Conservation (phyloP, 129 eudicot genomes). For the Saussurea involucrata region DNA sequence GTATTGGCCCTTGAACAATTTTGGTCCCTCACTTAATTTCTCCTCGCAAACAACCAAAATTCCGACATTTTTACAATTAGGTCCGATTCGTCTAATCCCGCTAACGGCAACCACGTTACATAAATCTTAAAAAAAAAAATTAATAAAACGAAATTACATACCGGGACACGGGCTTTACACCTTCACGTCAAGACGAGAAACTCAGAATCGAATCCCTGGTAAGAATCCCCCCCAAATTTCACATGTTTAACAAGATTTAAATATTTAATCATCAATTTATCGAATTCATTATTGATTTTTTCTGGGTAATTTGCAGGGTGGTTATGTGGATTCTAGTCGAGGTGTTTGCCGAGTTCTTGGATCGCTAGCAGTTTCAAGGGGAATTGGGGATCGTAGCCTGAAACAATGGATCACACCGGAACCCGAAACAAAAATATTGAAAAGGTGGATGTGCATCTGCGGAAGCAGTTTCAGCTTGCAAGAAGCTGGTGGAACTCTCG, state of each 20-base stretch:
- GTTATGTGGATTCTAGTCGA: constrained; percentile 66
- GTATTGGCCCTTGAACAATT: too few relatives aligned
- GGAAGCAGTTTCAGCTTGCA: constrained; percentile 53
- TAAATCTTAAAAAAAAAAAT: too few relatives aligned
- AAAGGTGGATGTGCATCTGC: constrained; percentile 38
- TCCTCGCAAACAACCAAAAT: too few relatives aligned
- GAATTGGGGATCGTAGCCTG: constrained; percentile 74
- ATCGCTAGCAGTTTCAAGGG: constrained; percentile 88
- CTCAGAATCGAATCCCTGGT: constrained; percentile 60
- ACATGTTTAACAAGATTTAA: background rate
- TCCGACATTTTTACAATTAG: too few relatives aligned
- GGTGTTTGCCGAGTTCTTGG: constrained; percentile 86
- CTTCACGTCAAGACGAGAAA: constrained; percentile 61
- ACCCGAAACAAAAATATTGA: constrained; percentile 64
- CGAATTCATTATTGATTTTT: background rate
- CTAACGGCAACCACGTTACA: too few relatives aligned
- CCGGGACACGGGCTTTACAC: too few relatives aligned
- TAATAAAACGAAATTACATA: too few relatives aligned
- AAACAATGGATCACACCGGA: constrained; percentile 90
- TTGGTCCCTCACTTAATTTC: too few relatives aligned
- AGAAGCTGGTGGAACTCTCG: constrained; percentile 68
- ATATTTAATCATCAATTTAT: background rate
- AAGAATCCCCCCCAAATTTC: background rate
- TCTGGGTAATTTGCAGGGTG: constrained; percentile 48
- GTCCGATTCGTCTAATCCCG: too few relatives aligned